These are phyloP conservation scores for Aspergillus olivimuriae DNA, from an alignment of 495 filamentous ascomycete species.

Conservation along the genomic window DNA sequence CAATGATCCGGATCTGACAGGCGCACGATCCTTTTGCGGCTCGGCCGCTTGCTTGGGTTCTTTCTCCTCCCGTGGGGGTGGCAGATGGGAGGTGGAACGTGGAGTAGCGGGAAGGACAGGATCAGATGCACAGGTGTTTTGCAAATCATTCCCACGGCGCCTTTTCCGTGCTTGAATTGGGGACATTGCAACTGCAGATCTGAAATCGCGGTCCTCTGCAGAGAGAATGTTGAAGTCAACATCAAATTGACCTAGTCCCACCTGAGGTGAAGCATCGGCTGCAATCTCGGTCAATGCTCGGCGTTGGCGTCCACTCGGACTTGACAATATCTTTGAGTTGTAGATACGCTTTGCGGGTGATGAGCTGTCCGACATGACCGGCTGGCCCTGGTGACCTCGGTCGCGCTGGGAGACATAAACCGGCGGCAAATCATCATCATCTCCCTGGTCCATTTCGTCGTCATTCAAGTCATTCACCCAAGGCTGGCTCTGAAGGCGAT, in stretches of 20 bases:
- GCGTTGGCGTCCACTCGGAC: constrained; percentile 37
- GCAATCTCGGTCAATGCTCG: constrained; percentile 42
- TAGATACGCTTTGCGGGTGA: constrained; percentile 25
- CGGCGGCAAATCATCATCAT: constrained; percentile 40
- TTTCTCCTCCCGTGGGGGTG: constrained; percentile 6
- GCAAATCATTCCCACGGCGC: constrained; percentile 31
- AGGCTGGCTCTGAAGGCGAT: constrained; percentile 15
- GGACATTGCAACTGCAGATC: constrained; percentile 28
- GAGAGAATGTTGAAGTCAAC: constrained; percentile 37
- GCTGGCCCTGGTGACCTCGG: constrained; percentile 19
- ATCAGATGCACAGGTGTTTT: constrained; percentile 27
- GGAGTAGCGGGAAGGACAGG: constrained; percentile 28
- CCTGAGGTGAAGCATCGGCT: constrained; percentile 35
- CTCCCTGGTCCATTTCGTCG: constrained; percentile 25
- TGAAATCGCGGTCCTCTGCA: constrained; percentile 39
- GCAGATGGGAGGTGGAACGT: constrained; percentile 10
- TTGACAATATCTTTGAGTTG: constrained; percentile 32
- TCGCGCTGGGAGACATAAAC: constrained; percentile 17
- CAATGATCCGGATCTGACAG: constrained; percentile 8
- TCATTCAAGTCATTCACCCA: too few species aligned
- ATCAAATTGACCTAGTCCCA: constrained; percentile 28
- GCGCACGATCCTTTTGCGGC: constrained; percentile 6
- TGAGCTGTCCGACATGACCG: constrained; percentile 18
- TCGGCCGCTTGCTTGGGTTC: constrained; percentile 6
- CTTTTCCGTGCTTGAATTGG: constrained; percentile 34